Base-by-base conservation (phyloP, 352 stramenopile species). In the Lagenidium sp. region DNA sequence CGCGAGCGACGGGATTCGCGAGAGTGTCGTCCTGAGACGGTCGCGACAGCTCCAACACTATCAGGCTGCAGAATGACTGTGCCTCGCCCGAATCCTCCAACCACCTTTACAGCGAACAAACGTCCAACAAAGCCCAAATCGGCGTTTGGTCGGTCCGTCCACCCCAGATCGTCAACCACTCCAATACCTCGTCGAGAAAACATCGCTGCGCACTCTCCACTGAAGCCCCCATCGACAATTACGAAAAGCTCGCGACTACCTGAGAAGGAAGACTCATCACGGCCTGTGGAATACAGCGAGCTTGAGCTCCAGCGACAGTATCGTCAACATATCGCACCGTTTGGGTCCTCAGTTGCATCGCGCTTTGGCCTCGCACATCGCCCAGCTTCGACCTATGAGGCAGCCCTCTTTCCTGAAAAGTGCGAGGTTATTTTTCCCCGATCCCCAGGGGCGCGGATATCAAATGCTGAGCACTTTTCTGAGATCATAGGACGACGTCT, bases 401-500 rank as follows among this genome's bases (percentile, higher is more conserved):
- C 44, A 4, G 37, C 49, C 4, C 55, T 70, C 22, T 48, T 65
- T 29, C 56, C 63, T 0, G 60, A 70, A 30, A 49, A 52, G 12
- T 65, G 56, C 16, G 20, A 31, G 0, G 11, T 23, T 22, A 19
- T 64, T n/a, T n/a, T n/a, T n/a, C n/a, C n/a, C n/a, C n/a, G n/a
- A n/a, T n/a, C n/a, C n/a, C n/a, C n/a, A n/a, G n/a, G n/a, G n/a
- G n/a, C n/a, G n/a, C n/a, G n/a, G n/a, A n/a, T n/a, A n/a, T n/a
- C n/a, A 12, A 53, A 56, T 7, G 55, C 49, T 6, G 60, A 76
- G n/a, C 47, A 74, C 21, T 76, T 67, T 30, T 73, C 67, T 1
- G 43, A 65, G 0, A 13, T 61, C 0, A 57, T 73, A 10, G 46
- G 57, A 7, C 44, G 48, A 24, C 46, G 66, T 31, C 44, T 75